Conservation (phyloP, 345 rosid genomes). For the Rhodamnia rubescens region DNA sequence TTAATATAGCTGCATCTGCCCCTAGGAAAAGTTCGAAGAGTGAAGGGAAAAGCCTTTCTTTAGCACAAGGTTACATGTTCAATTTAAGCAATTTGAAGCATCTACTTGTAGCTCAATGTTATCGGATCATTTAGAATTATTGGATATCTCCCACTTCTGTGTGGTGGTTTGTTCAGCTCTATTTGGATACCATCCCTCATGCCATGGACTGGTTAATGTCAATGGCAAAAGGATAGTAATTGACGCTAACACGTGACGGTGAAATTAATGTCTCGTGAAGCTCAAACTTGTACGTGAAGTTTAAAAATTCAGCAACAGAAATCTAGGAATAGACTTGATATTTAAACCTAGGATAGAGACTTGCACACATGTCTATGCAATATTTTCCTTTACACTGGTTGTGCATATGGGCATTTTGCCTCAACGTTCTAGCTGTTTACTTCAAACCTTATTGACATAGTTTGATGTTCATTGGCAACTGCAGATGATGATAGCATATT, state of each 20-base stretch:
- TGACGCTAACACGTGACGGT: not conserved
- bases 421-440: not conserved
- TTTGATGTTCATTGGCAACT: conserved; percentile 1
- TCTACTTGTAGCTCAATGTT: not conserved
- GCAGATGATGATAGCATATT: conserved; percentile 87
- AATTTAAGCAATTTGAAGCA: not conserved
- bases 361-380: not conserved
- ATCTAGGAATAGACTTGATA: not conserved
- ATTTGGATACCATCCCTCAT: not conserved
- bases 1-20: not conserved
- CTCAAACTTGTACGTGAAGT: not conserved
- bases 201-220: not conserved
- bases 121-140: not conserved
- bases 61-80: not conserved
- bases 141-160: not conserved
- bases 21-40: not conserved
- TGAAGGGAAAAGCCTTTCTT: not conserved
- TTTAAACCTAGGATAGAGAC: not conserved
- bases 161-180: not conserved
- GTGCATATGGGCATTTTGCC: not conserved
- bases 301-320: not conserved
- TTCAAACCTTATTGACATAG: not conserved
- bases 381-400: not conserved
- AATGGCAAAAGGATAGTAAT: not conserved
- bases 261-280: not conserved